Percentiles rank a stretch among this genome's conserved stretches.
Conservation (phyloP, 2,329 filamentous ascomycete genomes). For the Epicoccum sorghinum region DNA sequence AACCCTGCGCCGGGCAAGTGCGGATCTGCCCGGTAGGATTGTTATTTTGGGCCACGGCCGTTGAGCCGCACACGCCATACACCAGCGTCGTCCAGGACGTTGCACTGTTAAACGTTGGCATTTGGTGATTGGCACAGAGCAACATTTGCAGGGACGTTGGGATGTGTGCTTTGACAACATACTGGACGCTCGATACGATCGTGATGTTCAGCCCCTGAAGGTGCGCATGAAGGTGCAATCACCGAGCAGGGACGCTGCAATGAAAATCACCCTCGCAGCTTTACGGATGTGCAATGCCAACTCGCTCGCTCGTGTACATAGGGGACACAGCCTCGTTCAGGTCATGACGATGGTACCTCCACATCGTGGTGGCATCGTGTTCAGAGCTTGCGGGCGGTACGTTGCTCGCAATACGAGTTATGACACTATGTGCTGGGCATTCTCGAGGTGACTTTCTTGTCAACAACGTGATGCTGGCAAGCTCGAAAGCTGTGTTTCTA, state of each 20-base stretch:
- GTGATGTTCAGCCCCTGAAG: not conserved
- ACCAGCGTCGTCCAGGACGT: not conserved
- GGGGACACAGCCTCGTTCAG: not conserved
- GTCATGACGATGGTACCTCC: not conserved
- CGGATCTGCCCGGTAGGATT: slow-evolving; percentile 8
- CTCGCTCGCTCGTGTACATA: not conserved
- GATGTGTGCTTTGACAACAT: too few species aligned
- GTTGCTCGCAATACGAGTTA: slow-evolving; percentile 5
- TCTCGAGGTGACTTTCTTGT: not conserved
- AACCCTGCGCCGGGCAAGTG: slow-evolving; percentile 5
- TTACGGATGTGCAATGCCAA: not conserved
- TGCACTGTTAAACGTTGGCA: not conserved
- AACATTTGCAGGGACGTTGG: too few species aligned
- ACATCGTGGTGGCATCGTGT: not conserved
- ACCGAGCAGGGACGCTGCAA: not conserved
- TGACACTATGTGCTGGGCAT: not conserved
- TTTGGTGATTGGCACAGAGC: not conserved
- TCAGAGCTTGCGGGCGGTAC: not conserved
- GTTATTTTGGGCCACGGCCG: slow-evolving; percentile 7
- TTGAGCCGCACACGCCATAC: not conserved
- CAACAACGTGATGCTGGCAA: slow-evolving; percentile 1
- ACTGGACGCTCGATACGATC: too few species aligned
- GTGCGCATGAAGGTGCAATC: slow-evolving; percentile 1
- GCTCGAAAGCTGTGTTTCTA: slow-evolving; percentile 3
- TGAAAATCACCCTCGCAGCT: slow-evolving; percentile 1